Conservation (phyloP, 768 basidiomycete species). For the Leccinum imitatum region DNA sequence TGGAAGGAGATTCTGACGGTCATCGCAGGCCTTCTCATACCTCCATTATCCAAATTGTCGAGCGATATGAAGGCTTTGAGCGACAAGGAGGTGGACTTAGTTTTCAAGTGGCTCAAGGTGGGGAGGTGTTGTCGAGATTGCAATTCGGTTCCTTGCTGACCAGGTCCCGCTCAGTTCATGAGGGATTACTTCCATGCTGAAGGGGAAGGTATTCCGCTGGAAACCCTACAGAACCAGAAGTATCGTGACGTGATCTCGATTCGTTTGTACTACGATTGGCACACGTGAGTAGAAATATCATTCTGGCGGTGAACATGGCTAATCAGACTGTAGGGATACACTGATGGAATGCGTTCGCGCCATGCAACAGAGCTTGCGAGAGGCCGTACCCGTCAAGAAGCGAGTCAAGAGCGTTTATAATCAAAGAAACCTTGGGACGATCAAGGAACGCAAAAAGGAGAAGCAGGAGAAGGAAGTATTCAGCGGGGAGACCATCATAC, state of each 20-base stretch:
- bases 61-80: slow-evolving; percentile 90
- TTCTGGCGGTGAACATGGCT: slow-evolving; percentile 4
- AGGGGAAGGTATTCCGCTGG: slow-evolving; percentile 87
- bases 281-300: slow-evolving; percentile 56
- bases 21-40: slow-evolving; percentile 86
- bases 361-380: slow-evolving; percentile 85
- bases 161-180: slow-evolving; percentile 60
- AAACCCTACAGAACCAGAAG: slow-evolving; percentile 88
- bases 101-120: slow-evolving; percentile 98
- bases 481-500: slow-evolving; percentile 86
- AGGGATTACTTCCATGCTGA: slow-evolving; percentile 93
- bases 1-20: slow-evolving; percentile 95
- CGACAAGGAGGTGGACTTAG: slow-evolving; percentile 97
- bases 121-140: slow-evolving; percentile 39
- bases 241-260: slow-evolving; percentile 90
- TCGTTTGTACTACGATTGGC: slow-evolving; percentile 95
- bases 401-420: slow-evolving; percentile 90
- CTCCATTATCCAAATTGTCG: slow-evolving; percentile 79
- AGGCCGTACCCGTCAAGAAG: slow-evolving; percentile 75
- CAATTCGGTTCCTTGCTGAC: slow-evolving; percentile 1
- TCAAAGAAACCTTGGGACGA: slow-evolving; percentile 94
- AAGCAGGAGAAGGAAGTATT: slow-evolving; percentile 74
- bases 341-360: slow-evolving; percentile 93
- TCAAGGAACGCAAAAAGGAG: slow-evolving; percentile 90
- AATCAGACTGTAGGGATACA: slow-evolving; percentile 52